Evolutionary conservation across 805 yeast genomes (phyloP).

Genomic region (Teunomyces aglyptinius): DNA sequence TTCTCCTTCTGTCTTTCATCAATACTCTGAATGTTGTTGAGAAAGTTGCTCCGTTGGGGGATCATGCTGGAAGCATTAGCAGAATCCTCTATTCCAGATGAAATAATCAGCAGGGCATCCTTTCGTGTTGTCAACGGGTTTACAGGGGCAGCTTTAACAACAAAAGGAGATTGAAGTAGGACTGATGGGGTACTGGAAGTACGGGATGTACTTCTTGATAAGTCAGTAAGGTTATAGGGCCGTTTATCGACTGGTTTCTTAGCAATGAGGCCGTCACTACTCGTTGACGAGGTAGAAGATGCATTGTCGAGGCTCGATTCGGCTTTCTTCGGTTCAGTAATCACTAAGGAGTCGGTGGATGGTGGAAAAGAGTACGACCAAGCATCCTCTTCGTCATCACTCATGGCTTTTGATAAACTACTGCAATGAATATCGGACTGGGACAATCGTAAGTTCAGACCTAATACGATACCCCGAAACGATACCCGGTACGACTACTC

Average conservation of each 20-base stretch:
- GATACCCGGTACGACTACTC: neutral
- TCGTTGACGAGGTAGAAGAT: neutral
- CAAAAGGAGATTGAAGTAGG: conserved; percentile 34
- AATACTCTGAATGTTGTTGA: conserved; percentile 8
- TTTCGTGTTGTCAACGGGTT: conserved; percentile 23
- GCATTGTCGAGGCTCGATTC: neutral
- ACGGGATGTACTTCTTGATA: neutral
- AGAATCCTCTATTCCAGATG: conserved; percentile 8
- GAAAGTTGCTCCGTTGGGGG: conserved; percentile 3
- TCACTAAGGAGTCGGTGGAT: conserved; percentile 29
- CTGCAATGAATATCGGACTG: neutral
- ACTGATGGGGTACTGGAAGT: conserved; percentile 11
- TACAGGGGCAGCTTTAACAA: conserved; percentile 25
- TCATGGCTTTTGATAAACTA: neutral
- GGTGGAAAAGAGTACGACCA: conserved; percentile 43
- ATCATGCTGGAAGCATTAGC: neutral
- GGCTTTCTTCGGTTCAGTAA: conserved; percentile 5
- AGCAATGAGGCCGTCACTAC: neutral
- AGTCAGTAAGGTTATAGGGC: neutral
- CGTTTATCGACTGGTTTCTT: neutral
- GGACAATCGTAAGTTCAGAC: neutral
- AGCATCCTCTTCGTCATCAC: conserved; percentile 35
- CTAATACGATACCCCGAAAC: neutral
- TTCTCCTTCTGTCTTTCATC: conserved; percentile 4
- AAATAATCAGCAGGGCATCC: conserved; percentile 22